Evolutionary conservation across 2,329 filamentous ascomycete species (phyloP).

Genomic region (Penicillium sp.): DNA sequence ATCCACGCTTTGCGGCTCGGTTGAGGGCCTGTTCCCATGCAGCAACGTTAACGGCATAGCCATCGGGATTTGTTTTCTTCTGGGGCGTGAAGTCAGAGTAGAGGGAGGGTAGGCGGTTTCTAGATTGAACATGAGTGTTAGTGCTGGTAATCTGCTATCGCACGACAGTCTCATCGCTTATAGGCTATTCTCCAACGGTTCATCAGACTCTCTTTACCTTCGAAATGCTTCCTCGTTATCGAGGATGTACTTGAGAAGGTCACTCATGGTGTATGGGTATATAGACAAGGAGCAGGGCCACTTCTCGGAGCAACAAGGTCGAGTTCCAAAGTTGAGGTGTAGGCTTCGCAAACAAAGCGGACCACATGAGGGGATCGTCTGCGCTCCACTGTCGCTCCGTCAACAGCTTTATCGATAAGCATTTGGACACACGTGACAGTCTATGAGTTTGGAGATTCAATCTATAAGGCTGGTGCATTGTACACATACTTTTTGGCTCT

Average conservation of each 20-base stretch:
- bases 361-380: not conserved
- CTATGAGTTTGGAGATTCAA: not conserved
- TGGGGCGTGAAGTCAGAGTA: conserved; percentile 85
- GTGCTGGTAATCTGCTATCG: not conserved
- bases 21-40: conserved; percentile 78
- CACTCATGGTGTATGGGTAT: conserved; percentile 42
- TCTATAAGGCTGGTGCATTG: not conserved
- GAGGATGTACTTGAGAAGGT: conserved; percentile 68
- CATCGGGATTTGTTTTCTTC: conserved; percentile 76
- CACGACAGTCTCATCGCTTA: not conserved
- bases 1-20: conserved; percentile 67
- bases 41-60: conserved; percentile 75
- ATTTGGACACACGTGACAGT: not conserved
- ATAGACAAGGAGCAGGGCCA: not conserved
- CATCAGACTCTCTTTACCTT: conserved; percentile 44
- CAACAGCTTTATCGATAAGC: not conserved
- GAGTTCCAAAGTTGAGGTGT: not conserved
- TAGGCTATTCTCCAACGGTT: not conserved
- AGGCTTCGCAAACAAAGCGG: not conserved
- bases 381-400: not conserved
- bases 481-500: not conserved
- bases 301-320: not conserved
- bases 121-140: conserved; percentile 35
- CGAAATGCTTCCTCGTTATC: conserved; percentile 63
- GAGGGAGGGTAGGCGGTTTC: conserved; percentile 77